Conservation (phyloP, 2,329 filamentous ascomycete species). For the Ploettnerulaceae sp. region DNA sequence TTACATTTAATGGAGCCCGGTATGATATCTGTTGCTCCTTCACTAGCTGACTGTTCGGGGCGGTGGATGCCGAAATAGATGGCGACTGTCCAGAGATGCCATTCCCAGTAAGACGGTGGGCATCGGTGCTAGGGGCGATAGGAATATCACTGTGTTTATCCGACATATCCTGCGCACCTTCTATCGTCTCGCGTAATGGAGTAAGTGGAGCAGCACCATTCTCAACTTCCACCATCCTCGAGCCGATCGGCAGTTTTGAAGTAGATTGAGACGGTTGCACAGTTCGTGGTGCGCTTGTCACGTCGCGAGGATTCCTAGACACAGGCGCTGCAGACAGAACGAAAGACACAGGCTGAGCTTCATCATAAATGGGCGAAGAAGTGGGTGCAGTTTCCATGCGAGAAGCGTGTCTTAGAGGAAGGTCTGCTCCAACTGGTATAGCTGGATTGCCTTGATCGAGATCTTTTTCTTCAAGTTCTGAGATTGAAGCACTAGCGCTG, state of each 20-base stretch:
- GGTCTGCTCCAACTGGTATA: background rate
- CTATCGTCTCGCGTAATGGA: constrained; percentile 33
- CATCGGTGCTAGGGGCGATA: constrained; percentile 22
- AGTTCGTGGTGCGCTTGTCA: background rate
- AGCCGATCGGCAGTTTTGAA: background rate
- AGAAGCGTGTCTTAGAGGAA: no score
- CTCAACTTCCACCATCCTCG: constrained; percentile 12
- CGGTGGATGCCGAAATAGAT: constrained; percentile 12
- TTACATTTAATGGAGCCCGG: background rate
- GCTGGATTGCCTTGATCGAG: constrained; percentile 11
- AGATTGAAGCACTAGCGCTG: constrained; percentile 27
- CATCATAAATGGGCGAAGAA: constrained; percentile 1
- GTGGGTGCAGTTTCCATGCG: no score
- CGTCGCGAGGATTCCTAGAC: constrained; percentile 16
- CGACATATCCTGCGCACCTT: constrained; percentile 30
- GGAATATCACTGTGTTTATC: constrained; percentile 32
- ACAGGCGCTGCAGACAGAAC: constrained; percentile 27
- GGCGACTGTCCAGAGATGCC: constrained; percentile 13
- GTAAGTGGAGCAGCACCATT: constrained; percentile 31
- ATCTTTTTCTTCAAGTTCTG: constrained; percentile 30
- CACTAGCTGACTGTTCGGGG: constrained; percentile 4
- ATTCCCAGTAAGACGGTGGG: constrained; percentile 16
- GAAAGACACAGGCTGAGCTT: constrained; percentile 19
- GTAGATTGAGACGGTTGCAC: background rate
- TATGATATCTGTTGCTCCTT: constrained; percentile 11